Percentiles rank a stretch among this genome's conserved stretches.
Evolutionary conservation across 306 rosid species (phyloP).

Genomic region (Quercus mongolica): DNA sequence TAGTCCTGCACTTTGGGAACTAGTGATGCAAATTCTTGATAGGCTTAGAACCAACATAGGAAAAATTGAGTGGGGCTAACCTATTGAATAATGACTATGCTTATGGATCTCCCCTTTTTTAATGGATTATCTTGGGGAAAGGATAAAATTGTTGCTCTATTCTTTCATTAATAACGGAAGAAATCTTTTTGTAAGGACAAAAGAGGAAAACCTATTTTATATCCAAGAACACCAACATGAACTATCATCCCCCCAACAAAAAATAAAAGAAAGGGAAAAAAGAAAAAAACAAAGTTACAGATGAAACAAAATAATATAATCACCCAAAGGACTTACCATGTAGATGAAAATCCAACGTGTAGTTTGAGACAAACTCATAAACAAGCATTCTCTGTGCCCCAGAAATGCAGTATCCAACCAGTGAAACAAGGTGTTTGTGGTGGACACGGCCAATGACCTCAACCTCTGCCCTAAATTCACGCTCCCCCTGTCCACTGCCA

Average conservation of each 20-base stretch:
- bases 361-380: slow-evolving; percentile 54
- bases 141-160: not conserved
- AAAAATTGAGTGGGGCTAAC: no score
- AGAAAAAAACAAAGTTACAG: not conserved
- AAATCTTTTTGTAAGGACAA: not conserved
- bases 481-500: slow-evolving; percentile 64
- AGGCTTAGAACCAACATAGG: not conserved
- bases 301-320: not conserved
- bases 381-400: slow-evolving; percentile 53
- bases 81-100: no score
- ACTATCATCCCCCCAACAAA: no score
- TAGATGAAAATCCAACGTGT: slow-evolving; percentile 56
- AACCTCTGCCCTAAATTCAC: slow-evolving; percentile 64
- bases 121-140: not conserved
- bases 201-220: not conserved
- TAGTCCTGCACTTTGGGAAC: no score
- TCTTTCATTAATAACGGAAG: not conserved
- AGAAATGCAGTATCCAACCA: slow-evolving; percentile 57
- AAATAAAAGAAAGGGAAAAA: not conserved
- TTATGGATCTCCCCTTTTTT: not conserved
- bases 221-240: not conserved
- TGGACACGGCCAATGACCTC: slow-evolving; percentile 68
- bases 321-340: slow-evolving; percentile 36
- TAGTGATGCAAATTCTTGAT: not conserved
- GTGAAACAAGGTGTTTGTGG: slow-evolving; percentile 64